A percentile compares a stretch with the other conserved stretches of the same genome.
Evolutionary conservation across 202 grass and related monocot species (phyloP).

Genomic region (Carex sylvatica): DNA sequence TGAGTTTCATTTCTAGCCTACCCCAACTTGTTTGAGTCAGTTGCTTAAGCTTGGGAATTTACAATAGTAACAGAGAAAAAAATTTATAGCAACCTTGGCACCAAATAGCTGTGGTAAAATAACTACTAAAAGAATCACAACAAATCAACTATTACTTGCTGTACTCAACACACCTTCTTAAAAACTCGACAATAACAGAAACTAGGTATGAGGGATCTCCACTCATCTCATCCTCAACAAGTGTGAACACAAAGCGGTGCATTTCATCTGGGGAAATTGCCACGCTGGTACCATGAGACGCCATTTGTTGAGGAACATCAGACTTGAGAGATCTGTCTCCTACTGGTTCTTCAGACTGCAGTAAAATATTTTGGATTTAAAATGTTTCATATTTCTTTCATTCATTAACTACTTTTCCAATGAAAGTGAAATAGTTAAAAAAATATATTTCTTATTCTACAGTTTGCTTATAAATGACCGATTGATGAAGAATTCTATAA

Average conservation of each 20-base stretch:
- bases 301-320: slow-evolving; percentile 45
- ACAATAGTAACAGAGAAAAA: neutral
- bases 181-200: slow-evolving; percentile 72
- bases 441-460: neutral
- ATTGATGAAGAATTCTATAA: neutral
- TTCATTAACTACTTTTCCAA: neutral
- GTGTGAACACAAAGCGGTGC: slow-evolving; percentile 75
- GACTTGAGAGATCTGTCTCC: slow-evolving; percentile 52
- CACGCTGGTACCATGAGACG: slow-evolving; percentile 43
- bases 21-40: neutral
- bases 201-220: slow-evolving; percentile 81
- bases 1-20: too few species aligned
- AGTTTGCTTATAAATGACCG: neutral
- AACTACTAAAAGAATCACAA: slow-evolving; percentile 8
- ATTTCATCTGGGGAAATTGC: slow-evolving; percentile 88
- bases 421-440: neutral
- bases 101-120: neutral
- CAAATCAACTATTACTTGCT: slow-evolving; percentile 25
- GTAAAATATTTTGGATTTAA: slow-evolving; percentile 14
- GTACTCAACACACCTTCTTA: slow-evolving; percentile 56
- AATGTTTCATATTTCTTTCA: neutral
- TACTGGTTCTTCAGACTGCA: slow-evolving; percentile 30
- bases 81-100: slow-evolving; percentile 8
- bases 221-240: slow-evolving; percentile 94
- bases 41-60: neutral